phyloP scores from a whole-genome alignment of 805 yeast genomes.

The Debaryomyces hansenii region DNA sequence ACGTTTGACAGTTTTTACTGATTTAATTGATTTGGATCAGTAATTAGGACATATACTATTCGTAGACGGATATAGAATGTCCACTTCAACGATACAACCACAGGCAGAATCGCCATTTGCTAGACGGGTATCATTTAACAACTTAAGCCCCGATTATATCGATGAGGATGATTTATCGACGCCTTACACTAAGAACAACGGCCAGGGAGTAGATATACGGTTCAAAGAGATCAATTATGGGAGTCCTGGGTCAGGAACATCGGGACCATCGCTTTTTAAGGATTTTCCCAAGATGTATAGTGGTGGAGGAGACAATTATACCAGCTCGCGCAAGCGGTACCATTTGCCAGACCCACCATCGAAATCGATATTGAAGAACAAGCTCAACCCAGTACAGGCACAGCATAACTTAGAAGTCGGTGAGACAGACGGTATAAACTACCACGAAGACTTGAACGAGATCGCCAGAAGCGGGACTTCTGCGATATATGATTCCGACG shows the following conservation, averaged over 20 bases:
- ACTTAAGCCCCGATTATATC: slow-evolving; percentile 32
- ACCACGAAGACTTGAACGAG: slow-evolving; percentile 14
- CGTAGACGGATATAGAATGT: not conserved
- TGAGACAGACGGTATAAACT: slow-evolving; percentile 11
- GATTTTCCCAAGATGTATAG: slow-evolving; percentile 16
- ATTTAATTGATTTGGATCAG: too few relatives aligned
- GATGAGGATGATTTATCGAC: slow-evolving; percentile 7
- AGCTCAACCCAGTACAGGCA: slow-evolving; percentile 27
- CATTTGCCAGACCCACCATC: slow-evolving; percentile 31
- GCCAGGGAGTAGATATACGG: not conserved
- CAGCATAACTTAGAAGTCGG: slow-evolving; percentile 1
- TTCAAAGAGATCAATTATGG: slow-evolving; percentile 19
- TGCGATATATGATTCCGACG: slow-evolving; percentile 4
- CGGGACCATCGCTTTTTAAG: slow-evolving; percentile 8
- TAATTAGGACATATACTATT: too few relatives aligned
- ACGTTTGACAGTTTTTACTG: too few relatives aligned
- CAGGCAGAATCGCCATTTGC: slow-evolving; percentile 13
- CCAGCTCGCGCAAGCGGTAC: slow-evolving; percentile 7
- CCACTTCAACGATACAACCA: not conserved
- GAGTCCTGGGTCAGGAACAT: slow-evolving; percentile 10
- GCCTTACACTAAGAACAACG: not conserved
- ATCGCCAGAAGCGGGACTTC: not conserved
- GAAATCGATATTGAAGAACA: slow-evolving; percentile 41
- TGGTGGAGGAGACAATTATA: not conserved
- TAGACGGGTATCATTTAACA: slow-evolving; percentile 47